Percentiles rank a stretch among this genome's conserved stretches.
These are phyloP conservation scores for Glaciozyma antarctica DNA, from an alignment of 768 basidiomycete species.

Conservation along the genomic window DNA sequence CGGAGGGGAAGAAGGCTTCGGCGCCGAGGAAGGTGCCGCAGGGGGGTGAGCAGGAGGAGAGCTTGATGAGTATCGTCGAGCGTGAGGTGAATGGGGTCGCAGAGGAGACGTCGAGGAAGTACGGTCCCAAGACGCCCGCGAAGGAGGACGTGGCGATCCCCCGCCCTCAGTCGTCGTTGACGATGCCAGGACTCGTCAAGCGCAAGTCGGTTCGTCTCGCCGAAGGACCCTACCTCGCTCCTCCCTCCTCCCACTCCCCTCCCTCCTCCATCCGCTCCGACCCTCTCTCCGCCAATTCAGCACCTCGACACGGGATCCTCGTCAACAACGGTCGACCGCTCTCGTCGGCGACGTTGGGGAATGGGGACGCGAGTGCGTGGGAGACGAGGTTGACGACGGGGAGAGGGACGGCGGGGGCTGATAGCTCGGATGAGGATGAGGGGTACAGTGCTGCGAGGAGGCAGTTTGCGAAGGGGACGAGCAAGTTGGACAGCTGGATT, in stretches of 20 bases:
- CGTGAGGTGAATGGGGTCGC: conserved; percentile 11
- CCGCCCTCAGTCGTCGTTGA: not conserved
- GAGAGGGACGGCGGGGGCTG: not conserved
- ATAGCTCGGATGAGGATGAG: not conserved
- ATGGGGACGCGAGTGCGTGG: not conserved
- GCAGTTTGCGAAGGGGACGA: not conserved
- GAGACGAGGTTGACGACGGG: not conserved
- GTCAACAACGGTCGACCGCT: conserved; percentile 5
- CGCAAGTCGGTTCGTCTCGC: conserved; percentile 30
- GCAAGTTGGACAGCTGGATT: not conserved
- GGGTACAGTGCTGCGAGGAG: not conserved
- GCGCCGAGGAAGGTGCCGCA: not conserved
- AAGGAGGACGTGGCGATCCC: not conserved
- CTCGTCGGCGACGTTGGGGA: not conserved
- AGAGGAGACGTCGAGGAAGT: conserved; percentile 11
- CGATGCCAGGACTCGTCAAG: conserved; percentile 2
- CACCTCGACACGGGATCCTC: conserved; percentile 15
- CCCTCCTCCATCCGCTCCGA: conserved; percentile 17
- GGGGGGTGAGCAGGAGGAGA: conserved; percentile 17
- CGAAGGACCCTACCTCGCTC: conserved; percentile 1
- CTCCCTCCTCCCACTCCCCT: conserved; percentile 3
- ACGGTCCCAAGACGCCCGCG: not conserved
- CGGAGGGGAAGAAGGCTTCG: not conserved
- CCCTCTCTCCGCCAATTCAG: not conserved
- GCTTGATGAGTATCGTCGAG: conserved; percentile 18